These are phyloP conservation scores for Rhododendron mucronatum DNA, from an alignment of 148 eudicot species.

Conservation along the genomic window DNA sequence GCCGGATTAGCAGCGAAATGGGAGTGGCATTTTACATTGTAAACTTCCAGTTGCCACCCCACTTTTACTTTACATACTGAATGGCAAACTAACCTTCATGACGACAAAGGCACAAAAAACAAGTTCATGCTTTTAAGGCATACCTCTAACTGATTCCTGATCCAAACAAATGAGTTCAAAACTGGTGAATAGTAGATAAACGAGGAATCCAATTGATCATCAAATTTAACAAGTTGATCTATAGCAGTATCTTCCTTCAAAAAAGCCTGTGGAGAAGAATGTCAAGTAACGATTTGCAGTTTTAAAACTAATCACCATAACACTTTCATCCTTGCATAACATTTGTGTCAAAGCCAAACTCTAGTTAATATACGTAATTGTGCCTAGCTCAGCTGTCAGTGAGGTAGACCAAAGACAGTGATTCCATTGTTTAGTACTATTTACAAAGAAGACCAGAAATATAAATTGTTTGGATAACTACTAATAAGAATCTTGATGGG, in stretches of 20 bases:
- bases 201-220: constrained; percentile 88
- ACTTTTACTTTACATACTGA: constrained; percentile 21
- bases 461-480: neutral
- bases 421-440: neutral
- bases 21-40: constrained; percentile 11
- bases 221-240: constrained; percentile 82
- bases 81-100: constrained; percentile 61
- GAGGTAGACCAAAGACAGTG: neutral
- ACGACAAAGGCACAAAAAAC: constrained; percentile 37
- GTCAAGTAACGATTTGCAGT: constrained; percentile 79
- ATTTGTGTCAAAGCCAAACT: constrained; percentile 18
- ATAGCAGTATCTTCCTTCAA: constrained; percentile 92
- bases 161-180: constrained; percentile 92
- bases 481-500: neutral
- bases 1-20: constrained; percentile 15
- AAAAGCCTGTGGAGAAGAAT: constrained; percentile 83
- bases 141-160: constrained; percentile 94
- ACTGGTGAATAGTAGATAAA: constrained; percentile 91
- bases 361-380: neutral
- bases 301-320: constrained; percentile 55
- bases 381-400: neutral
- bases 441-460: neutral
- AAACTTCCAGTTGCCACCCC: neutral
- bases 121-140: constrained; percentile 80
- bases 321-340: constrained; percentile 23